A percentile compares a stretch with the other conserved stretches of the same genome.
phyloP scores from a whole-genome alignment of 805 yeast species.

The Kodamaea leandrae region DNA sequence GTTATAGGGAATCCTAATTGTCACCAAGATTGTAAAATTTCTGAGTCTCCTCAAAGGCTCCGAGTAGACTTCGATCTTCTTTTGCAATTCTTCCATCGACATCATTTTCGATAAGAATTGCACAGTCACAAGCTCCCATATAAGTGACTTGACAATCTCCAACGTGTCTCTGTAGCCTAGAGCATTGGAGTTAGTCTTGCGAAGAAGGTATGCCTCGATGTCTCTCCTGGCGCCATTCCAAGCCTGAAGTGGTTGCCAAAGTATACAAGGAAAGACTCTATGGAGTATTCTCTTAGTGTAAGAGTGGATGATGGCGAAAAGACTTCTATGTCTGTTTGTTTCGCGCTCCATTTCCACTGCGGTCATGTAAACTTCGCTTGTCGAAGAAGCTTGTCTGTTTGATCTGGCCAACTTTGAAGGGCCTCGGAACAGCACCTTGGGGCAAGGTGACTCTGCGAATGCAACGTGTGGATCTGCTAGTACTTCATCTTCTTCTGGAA shows the following conservation, averaged over 20 bases:
- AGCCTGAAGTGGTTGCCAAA: neutral
- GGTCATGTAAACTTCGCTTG: neutral
- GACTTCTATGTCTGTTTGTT: too few relatives aligned
- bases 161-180: neutral
- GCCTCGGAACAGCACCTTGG: neutral
- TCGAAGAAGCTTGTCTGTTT: neutral
- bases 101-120: constrained; percentile 10
- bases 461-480: neutral
- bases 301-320: too few relatives aligned
- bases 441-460: neutral
- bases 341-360: neutral
- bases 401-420: neutral
- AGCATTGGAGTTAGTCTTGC: neutral
- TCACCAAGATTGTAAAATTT: constrained; percentile 9
- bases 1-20: constrained; percentile 19
- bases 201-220: neutral
- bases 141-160: constrained; percentile 8
- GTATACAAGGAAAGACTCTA: neutral
- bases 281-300: too few relatives aligned
- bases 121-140: constrained; percentile 17
- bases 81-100: neutral
- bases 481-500: neutral
- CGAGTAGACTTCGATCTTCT: constrained; percentile 7
- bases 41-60: constrained; percentile 12
- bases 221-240: neutral